Evolutionary conservation across 805 yeast genomes (phyloP).

Genomic region (Ogataea angusta): DNA sequence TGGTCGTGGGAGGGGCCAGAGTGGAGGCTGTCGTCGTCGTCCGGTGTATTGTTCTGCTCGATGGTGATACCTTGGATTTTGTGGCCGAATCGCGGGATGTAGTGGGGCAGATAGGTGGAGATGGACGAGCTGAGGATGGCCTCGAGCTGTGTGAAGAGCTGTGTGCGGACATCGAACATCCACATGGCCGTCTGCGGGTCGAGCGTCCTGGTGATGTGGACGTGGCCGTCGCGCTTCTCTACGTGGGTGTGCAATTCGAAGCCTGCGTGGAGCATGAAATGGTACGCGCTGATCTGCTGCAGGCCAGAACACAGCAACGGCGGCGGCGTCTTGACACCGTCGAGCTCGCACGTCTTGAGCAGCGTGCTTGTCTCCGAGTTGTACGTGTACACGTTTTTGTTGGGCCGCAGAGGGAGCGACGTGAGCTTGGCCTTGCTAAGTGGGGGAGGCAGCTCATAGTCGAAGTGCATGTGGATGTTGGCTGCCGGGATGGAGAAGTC

Average conservation of each 20-base stretch:
- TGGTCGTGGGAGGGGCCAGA: slow-evolving; percentile 1
- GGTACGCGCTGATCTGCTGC: slow-evolving; percentile 50
- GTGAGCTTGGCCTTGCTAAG: slow-evolving; percentile 38
- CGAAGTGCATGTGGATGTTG: slow-evolving; percentile 30
- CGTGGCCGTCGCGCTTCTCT: slow-evolving; percentile 35
- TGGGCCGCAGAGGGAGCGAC: slow-evolving; percentile 41
- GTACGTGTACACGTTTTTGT: slow-evolving; percentile 35
- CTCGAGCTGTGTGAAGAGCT: slow-evolving; percentile 47
- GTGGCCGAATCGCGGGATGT: slow-evolving; percentile 36
- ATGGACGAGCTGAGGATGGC: slow-evolving; percentile 31
- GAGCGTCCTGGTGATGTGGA: slow-evolving; percentile 34
- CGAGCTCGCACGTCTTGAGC: slow-evolving; percentile 20
- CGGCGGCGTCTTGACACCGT: slow-evolving; percentile 38
- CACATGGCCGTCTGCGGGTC: slow-evolving; percentile 47
- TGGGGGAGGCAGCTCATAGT: slow-evolving; percentile 45
- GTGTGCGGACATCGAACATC: slow-evolving; percentile 52
- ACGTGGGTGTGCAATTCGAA: slow-evolving; percentile 42
- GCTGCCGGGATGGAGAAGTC: slow-evolving; percentile 32
- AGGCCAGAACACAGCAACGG: slow-evolving; percentile 48
- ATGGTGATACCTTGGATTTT: slow-evolving; percentile 22
- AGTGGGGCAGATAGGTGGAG: slow-evolving; percentile 23
- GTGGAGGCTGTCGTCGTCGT: slow-evolving; percentile 9
- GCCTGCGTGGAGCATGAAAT: slow-evolving; percentile 70
- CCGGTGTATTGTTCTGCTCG: slow-evolving; percentile 26
- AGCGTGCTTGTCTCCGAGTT: slow-evolving; percentile 40